These are phyloP conservation scores for Oxytropis ochrocephala DNA, from an alignment of 306 rosid genomes.

Conservation along the genomic window DNA sequence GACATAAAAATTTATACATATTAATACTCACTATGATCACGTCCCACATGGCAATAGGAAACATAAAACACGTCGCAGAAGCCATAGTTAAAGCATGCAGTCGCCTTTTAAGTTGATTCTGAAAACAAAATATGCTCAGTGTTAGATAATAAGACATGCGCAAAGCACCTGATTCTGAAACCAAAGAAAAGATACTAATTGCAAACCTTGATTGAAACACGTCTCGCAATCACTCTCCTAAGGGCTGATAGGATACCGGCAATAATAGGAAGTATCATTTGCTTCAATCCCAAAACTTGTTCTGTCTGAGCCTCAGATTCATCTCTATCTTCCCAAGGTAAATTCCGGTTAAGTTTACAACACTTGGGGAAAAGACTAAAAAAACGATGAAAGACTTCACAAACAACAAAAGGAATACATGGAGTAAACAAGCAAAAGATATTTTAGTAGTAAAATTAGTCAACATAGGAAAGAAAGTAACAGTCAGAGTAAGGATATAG, in stretches of 20 bases:
- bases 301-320: slow-evolving; percentile 55
- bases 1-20: background rate
- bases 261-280: slow-evolving; percentile 66
- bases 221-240: slow-evolving; percentile 92
- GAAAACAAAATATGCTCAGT: slow-evolving; percentile 25
- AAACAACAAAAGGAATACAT: slow-evolving; percentile 4
- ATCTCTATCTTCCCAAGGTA: slow-evolving; percentile 71
- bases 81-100: slow-evolving; percentile 92
- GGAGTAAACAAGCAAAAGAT: background rate
- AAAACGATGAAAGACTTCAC: background rate
- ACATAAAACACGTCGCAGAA: slow-evolving; percentile 93
- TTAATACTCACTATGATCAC: slow-evolving; percentile 68
- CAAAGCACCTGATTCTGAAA: slow-evolving; percentile 18
- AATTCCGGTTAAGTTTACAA: slow-evolving; percentile 61
- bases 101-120: slow-evolving; percentile 96
- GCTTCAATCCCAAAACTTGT: slow-evolving; percentile 61
- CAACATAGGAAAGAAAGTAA: slow-evolving; percentile 19
- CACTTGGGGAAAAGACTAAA: slow-evolving; percentile 2
- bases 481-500: slow-evolving; percentile 59
- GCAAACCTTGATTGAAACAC: slow-evolving; percentile 86
- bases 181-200: slow-evolving; percentile 5
- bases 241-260: slow-evolving; percentile 89
- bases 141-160: slow-evolving; percentile 15
- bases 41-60: slow-evolving; percentile 98
- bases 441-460: background rate